Conservation (phyloP, 306 rosid genomes). For the Quercus mongolica region DNA sequence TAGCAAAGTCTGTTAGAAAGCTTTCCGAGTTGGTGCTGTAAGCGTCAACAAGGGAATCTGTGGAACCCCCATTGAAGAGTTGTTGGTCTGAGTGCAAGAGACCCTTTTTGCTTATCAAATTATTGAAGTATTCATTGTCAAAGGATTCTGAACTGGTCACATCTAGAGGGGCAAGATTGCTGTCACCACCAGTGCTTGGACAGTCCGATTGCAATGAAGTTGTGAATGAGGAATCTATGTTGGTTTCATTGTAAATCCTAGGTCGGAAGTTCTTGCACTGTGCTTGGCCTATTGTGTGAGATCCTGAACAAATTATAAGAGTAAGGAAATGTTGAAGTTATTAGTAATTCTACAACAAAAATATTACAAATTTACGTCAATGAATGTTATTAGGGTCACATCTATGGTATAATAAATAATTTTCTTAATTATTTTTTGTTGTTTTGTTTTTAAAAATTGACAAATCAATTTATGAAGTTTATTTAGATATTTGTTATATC, state of each 20-base stretch:
- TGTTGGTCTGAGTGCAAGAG: constrained; percentile 61
- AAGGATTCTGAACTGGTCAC: constrained; percentile 28
- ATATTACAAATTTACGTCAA: too few species aligned
- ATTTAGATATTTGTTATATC: too few species aligned
- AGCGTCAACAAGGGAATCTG: constrained; percentile 39
- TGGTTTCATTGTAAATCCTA: constrained; percentile 55
- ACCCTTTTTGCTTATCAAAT: constrained; percentile 45
- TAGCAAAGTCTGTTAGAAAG: constrained; percentile 48
- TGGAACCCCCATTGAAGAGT: constrained; percentile 51
- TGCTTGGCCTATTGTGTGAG: constrained; percentile 64
- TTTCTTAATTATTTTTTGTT: too few species aligned
- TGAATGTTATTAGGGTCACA: too few species aligned
- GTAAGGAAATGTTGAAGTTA: too few species aligned
- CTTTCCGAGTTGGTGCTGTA: constrained; percentile 23
- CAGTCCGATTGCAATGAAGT: constrained; percentile 35
- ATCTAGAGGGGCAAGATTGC: constrained; percentile 44
- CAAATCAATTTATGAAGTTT: too few species aligned
- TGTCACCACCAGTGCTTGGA: constrained; percentile 46
- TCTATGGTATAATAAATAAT: too few species aligned
- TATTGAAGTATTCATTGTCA: constrained; percentile 56
- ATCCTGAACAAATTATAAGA: constrained; percentile 25
- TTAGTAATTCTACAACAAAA: too few species aligned
- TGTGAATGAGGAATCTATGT: constrained; percentile 50
- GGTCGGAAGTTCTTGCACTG: constrained; percentile 31
- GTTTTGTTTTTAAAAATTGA: too few species aligned